Conservation (phyloP, 805 yeast species). For the Wickerhamiella brachini region DNA sequence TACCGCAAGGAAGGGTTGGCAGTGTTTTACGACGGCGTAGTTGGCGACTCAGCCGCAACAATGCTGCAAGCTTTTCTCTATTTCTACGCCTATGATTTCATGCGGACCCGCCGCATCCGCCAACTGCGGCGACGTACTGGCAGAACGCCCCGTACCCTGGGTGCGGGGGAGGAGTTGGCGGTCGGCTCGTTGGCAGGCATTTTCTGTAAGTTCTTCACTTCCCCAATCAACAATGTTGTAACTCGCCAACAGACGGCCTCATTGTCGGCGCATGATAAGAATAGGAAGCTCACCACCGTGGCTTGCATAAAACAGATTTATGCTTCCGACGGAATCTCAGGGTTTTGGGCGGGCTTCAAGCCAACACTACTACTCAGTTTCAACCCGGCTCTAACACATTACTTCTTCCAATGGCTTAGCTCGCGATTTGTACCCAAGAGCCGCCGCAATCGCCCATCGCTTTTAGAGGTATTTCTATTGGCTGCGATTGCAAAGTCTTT, state of each 20-base stretch:
- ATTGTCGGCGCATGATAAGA: constrained; percentile 3
- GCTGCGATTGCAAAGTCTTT: constrained; percentile 56
- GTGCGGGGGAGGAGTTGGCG: constrained; percentile 20
- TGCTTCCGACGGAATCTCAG: constrained; percentile 20
- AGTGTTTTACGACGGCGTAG: constrained; percentile 68
- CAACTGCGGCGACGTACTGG: constrained; percentile 12
- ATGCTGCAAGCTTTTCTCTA: constrained; percentile 22
- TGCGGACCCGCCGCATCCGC: constrained; percentile 17
- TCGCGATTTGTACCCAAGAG: constrained; percentile 14
- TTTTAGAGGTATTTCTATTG: constrained; percentile 42
- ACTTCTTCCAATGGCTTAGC: constrained; percentile 21
- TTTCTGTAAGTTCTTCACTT: constrained; percentile 22
- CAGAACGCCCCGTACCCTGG: constrained; percentile 18
- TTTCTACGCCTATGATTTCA: constrained; percentile 22
- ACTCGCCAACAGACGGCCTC: constrained; percentile 20
- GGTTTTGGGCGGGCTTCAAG: constrained; percentile 24
- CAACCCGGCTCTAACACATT: constrained; percentile 25
- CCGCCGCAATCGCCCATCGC: constrained; percentile 17
- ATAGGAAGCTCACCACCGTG: neutral
- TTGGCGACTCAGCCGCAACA: constrained; percentile 30
- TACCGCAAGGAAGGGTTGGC: constrained; percentile 53
- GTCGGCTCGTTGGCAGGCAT: constrained; percentile 23
- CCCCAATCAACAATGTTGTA: constrained; percentile 22
- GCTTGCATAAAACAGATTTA: constrained; percentile 15
- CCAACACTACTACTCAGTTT: constrained; percentile 20